These are phyloP conservation scores for Ophiostoma quercus DNA, from an alignment of 2,329 filamentous ascomycete genomes.

Conservation along the genomic window DNA sequence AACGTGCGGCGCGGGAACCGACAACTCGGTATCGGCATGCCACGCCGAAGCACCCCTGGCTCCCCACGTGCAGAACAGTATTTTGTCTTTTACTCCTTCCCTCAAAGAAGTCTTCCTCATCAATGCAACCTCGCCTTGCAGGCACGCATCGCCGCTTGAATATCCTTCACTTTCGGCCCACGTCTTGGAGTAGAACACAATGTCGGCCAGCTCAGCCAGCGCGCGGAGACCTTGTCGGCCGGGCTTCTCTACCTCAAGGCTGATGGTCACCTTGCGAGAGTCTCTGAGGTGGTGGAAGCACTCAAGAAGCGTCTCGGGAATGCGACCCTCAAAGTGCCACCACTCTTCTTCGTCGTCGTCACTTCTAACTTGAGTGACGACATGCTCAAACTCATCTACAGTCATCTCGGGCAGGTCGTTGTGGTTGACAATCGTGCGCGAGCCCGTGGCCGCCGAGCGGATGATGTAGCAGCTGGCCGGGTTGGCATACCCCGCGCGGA, in stretches of 20 bases:
- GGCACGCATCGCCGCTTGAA: constrained; percentile 8
- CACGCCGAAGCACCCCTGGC: constrained; percentile 44
- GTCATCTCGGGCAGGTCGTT: constrained; percentile 66
- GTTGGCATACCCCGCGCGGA: constrained; percentile 48
- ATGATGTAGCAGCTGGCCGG: constrained; percentile 67
- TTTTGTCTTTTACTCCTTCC: not conserved
- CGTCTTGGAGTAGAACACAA: constrained; percentile 66
- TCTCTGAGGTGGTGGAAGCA: constrained; percentile 51
- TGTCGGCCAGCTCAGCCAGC: constrained; percentile 58
- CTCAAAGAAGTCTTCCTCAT: constrained; percentile 25
- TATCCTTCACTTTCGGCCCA: constrained; percentile 55
- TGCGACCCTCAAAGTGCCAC: constrained; percentile 73
- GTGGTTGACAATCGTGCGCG: constrained; percentile 65
- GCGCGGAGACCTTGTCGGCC: constrained; percentile 53
- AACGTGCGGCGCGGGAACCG: constrained; percentile 40
- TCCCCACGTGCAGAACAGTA: constrained; percentile 42
- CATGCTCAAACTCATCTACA: constrained; percentile 48
- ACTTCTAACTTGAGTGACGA: constrained; percentile 29
- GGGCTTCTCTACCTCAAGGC: constrained; percentile 69
- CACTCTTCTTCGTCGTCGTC: constrained; percentile 39
- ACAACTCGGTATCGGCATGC: constrained; percentile 36
- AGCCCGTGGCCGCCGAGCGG: constrained; percentile 53
- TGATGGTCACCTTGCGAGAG: constrained; percentile 39
- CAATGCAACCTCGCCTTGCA: constrained; percentile 12
- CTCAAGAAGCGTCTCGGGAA: constrained; percentile 53